A percentile compares a stretch with the other conserved stretches of the same genome.
These are phyloP conservation scores for Nannochloropsis salina DNA, from an alignment of 108 stramenopile genomes.

Conservation along the genomic window DNA sequence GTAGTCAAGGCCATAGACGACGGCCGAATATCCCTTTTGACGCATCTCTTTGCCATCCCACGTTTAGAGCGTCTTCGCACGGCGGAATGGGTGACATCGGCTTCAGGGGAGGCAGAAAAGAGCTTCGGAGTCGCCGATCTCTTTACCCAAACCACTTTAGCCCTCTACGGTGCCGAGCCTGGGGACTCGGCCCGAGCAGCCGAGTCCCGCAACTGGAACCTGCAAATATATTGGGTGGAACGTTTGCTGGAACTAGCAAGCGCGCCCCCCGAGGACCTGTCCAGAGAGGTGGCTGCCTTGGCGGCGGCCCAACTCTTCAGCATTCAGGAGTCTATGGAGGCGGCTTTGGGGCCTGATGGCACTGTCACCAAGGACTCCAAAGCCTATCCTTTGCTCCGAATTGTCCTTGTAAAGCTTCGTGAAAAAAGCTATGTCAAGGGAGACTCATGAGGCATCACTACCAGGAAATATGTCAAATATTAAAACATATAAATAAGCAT, in stretches of 20 bases:
- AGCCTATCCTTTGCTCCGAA: not conserved
- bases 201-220: constrained; percentile 37
- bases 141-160: constrained; percentile 20
- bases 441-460: not conserved
- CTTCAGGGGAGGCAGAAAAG: not conserved
- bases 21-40: constrained; percentile 20
- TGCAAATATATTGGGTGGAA: constrained; percentile 44
- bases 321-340: constrained; percentile 17
- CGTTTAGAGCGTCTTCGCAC: constrained; percentile 28
- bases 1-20: constrained; percentile 23
- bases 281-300: constrained; percentile 13
- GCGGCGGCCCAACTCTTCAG: not conserved
- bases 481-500: too few relatives aligned
- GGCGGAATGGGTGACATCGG: constrained; percentile 26
- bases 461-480: too few relatives aligned
- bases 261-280: not conserved
- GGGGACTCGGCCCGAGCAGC: constrained; percentile 28
- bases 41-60: constrained; percentile 28
- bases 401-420: not conserved
- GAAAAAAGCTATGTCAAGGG: constrained; percentile 17
- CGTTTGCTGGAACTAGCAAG: constrained; percentile 28
- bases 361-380: not conserved
- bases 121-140: constrained; percentile 30
- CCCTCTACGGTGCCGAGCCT: constrained; percentile 29
- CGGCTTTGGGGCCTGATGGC: not conserved